phyloP scores from a whole-genome alignment of 495 filamentous ascomycete genomes.

The Aspergillus wentii region DNA sequence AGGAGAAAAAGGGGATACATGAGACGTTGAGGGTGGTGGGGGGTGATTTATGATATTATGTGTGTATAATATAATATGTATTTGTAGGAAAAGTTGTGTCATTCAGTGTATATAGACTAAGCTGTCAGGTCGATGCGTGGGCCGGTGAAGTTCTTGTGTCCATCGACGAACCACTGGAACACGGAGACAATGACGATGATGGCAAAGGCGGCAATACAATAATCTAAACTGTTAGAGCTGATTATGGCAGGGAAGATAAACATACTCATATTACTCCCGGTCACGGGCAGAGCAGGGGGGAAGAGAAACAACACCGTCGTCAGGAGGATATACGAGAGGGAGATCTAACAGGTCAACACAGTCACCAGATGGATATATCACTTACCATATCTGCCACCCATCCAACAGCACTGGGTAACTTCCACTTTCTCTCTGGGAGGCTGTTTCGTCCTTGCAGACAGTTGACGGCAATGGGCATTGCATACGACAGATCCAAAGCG shows the following conservation, averaged over 20 bases:
- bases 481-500: slow-evolving; percentile 64
- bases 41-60: no score
- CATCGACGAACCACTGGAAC: slow-evolving; percentile 64
- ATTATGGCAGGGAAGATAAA: not conserved
- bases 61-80: no score
- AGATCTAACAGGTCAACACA: slow-evolving; percentile 34
- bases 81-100: no score
- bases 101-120: no score
- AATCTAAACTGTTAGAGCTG: slow-evolving; percentile 32
- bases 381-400: slow-evolving; percentile 58
- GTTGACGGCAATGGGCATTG: slow-evolving; percentile 63
- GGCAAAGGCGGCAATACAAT: slow-evolving; percentile 64
- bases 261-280: slow-evolving; percentile 64
- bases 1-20: slow-evolving; percentile 10
- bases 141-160: slow-evolving; percentile 61
- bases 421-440: slow-evolving; percentile 56
- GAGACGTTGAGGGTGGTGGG: no score
- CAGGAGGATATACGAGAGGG: slow-evolving; percentile 57
- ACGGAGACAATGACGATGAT: slow-evolving; percentile 60
- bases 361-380: slow-evolving; percentile 15
- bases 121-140: no score
- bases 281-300: slow-evolving; percentile 59
- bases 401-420: slow-evolving; percentile 47
- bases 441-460: slow-evolving; percentile 56
- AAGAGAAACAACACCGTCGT: slow-evolving; percentile 71